These are phyloP conservation scores for Sextonia rubra DNA, from an alignment of 164 flowering plant species.

Conservation along the genomic window DNA sequence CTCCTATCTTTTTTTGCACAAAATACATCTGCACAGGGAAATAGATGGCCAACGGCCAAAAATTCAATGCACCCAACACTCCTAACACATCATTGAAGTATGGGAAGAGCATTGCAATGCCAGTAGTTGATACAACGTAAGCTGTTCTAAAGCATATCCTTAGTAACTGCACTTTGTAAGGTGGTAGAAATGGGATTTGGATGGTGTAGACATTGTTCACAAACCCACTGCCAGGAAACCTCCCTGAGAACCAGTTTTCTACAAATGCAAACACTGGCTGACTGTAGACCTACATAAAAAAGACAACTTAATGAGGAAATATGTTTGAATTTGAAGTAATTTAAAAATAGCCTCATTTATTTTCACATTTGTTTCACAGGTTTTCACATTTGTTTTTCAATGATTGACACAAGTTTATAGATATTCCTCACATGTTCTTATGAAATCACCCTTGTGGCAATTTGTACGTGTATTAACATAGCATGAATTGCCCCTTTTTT, in stretches of 20 bases:
- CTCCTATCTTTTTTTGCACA: slow-evolving; percentile 35
- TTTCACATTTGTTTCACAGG: too few relatives aligned
- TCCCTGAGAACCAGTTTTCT: slow-evolving; percentile 34
- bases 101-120: slow-evolving; percentile 50
- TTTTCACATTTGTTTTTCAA: too few relatives aligned
- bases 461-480: too few relatives aligned
- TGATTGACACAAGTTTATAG: too few relatives aligned
- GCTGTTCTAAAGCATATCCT: slow-evolving; percentile 46
- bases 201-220: slow-evolving; percentile 24
- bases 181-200: slow-evolving; percentile 34
- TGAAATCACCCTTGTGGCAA: too few relatives aligned
- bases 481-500: too few relatives aligned
- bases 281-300: slow-evolving; percentile 37
- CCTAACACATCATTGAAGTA: slow-evolving; percentile 69
- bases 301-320: background rate
- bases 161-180: slow-evolving; percentile 27
- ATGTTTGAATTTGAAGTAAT: too few relatives aligned
- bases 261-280: slow-evolving; percentile 53
- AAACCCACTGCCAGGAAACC: slow-evolving; percentile 36
- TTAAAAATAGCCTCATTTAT: too few relatives aligned
- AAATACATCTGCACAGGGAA: slow-evolving; percentile 73
- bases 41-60: slow-evolving; percentile 65
- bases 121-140: slow-evolving; percentile 46
- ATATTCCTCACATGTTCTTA: too few relatives aligned
- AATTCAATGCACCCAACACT: slow-evolving; percentile 45